These are phyloP conservation scores for Ascosphaera apis DNA, from an alignment of 2,329 filamentous ascomycete species.

Conservation along the genomic window DNA sequence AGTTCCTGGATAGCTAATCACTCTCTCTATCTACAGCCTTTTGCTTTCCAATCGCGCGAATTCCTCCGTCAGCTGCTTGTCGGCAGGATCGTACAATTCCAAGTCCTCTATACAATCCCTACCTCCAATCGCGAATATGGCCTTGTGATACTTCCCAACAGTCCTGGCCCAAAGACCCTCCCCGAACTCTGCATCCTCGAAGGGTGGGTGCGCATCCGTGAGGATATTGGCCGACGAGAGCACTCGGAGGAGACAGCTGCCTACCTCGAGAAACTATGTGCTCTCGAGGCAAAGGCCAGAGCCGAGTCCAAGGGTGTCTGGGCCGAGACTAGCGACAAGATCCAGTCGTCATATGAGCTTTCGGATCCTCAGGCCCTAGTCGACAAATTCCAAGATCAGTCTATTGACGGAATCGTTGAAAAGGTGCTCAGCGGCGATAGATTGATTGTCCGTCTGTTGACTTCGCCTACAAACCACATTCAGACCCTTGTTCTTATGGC, in stretches of 20 bases:
- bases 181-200: conserved; percentile 68
- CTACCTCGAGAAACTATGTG: conserved; percentile 54
- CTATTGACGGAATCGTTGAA: conserved; percentile 69
- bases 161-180: conserved; percentile 47
- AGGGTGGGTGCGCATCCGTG: conserved; percentile 80
- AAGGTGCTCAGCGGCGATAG: conserved; percentile 80
- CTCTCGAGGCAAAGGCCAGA: conserved; percentile 55
- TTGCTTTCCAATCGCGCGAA: conserved; percentile 85
- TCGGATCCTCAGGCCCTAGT: conserved; percentile 52
- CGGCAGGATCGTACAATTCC: conserved; percentile 70
- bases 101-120: conserved; percentile 68
- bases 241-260: conserved; percentile 51
- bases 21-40: conserved; percentile 29
- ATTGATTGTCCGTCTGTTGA: conserved; percentile 57
- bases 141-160: conserved; percentile 41
- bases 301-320: conserved; percentile 62
- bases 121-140: conserved; percentile 70
- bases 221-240: conserved; percentile 73
- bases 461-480: conserved; percentile 62
- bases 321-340: conserved; percentile 39
- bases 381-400: conserved; percentile 64
- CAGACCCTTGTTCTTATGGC: conserved; percentile 78
- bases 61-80: conserved; percentile 65
- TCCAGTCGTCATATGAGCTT: conserved; percentile 64
- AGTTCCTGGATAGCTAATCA: background rate